Evolutionary conservation across 2,329 filamentous ascomycete species (phyloP), one percentile per base, ranked within the genome.

Genomic region (Fusarium hainanense): DNA sequence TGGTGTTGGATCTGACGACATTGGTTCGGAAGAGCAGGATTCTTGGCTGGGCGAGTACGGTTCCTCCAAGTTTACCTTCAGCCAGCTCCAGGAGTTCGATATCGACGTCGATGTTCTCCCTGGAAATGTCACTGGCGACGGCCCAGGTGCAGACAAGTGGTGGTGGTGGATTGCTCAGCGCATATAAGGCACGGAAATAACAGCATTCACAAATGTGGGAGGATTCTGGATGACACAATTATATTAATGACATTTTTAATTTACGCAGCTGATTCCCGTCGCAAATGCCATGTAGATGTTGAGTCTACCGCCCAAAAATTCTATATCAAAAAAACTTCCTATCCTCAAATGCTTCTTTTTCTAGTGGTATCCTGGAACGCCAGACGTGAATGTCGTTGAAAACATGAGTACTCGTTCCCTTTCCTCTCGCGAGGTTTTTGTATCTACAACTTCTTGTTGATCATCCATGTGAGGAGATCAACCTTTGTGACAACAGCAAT

Each of bases 401-500:
- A 66, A 75, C 74, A 76, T 74, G 72, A 74, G 71, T 75, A 76
- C 74, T 76, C 74, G 74, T 76, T 76, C 74, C 74, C 23, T 27
- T 34, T 37, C 47, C 68, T 62, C 71, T 71, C 23, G 58, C 63
- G 67, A 75, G 67, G 69, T 52, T 48, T 14, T 14, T 6, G 32
- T 43, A 28, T 68, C 69, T 72, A 80, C 55, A 77, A 37, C 76
- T 79, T 81, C 79, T 86, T 86, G 69, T 90, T 93, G 40, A 98
- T 89, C 88, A 99, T 89, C 91, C 93, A 99, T 43, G 91, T 94
- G 75, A 99, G 82, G 74, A 99, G 81, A 82, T 99, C 96, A 7
- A 99, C 96, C 87, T 99, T 99, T 32, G 96, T 98, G 10, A 97
- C 94, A 11, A 99, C 89, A 10, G 93, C 96, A 51, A 96, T 85